These are phyloP conservation scores for Magnaporthiopsis poae DNA, from an alignment of 2,329 filamentous ascomycete genomes.

Conservation along the genomic window DNA sequence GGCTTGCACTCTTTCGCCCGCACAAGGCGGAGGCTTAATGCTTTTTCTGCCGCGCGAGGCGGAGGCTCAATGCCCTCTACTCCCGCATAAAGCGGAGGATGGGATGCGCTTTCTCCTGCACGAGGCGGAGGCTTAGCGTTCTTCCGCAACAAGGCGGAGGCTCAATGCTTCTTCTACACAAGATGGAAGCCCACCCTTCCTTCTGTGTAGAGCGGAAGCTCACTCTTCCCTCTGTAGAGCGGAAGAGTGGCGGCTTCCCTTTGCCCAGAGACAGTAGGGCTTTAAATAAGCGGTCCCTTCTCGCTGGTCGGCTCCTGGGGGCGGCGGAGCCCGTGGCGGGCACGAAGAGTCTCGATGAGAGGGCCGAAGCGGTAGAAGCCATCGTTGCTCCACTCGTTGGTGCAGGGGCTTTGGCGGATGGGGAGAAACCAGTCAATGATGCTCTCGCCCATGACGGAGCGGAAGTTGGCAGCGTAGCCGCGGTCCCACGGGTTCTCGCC, in stretches of 20 bases:
- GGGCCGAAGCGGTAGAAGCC: conserved; percentile 61
- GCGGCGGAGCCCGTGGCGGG: conserved; percentile 25
- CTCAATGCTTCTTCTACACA: neutral
- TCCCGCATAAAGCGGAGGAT: too few species aligned
- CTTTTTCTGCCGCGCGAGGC: neutral
- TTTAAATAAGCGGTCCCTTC: conserved; percentile 2
- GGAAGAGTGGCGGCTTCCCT: neutral
- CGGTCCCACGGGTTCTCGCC: conserved; percentile 83
- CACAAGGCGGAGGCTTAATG: neutral
- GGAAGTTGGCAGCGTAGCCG: conserved; percentile 59
- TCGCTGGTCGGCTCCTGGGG: neutral
- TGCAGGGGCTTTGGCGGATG: conserved; percentile 63
- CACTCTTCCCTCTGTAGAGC: neutral
- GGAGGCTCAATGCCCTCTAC: too few species aligned
- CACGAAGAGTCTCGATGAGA: conserved; percentile 46
- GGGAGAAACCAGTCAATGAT: conserved; percentile 73
- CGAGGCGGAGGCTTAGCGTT: too few species aligned
- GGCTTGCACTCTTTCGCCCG: neutral
- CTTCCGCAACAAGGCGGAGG: too few species aligned
- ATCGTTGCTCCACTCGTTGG: conserved; percentile 52
- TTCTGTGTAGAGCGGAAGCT: neutral
- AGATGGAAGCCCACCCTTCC: neutral
- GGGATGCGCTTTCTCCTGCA: neutral
- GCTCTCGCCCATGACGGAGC: conserved; percentile 65
- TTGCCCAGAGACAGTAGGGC: neutral